These are phyloP conservation scores for Tulasnella sp. DNA, from an alignment of 768 basidiomycete species.

Conservation along the genomic window DNA sequence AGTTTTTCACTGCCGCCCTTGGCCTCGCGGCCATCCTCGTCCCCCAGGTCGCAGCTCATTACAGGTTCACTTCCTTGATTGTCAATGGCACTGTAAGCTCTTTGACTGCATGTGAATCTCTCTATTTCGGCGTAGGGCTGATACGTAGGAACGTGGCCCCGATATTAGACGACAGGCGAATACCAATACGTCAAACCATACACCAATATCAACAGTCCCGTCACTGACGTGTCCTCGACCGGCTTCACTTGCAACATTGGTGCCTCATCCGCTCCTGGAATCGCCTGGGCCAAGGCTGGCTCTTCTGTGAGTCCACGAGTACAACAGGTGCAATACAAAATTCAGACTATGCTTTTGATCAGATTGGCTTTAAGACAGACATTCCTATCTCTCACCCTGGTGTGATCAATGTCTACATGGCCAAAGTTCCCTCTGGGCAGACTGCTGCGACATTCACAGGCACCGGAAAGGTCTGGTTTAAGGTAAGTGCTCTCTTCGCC, in stretches of 20 bases:
- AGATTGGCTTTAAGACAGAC: constrained; percentile 34
- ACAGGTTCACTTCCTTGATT: constrained; percentile 9
- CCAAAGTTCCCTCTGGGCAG: constrained; percentile 5
- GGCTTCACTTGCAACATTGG: constrained; percentile 15
- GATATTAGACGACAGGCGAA: neutral
- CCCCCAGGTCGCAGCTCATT: constrained; percentile 6
- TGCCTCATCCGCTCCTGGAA: neutral
- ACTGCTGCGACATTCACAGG: constrained; percentile 22
- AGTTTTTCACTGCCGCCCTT: neutral
- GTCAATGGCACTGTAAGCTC: constrained; percentile 12
- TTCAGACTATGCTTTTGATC: neutral
- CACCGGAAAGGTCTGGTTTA: constrained; percentile 21
- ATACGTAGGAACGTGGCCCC: no score
- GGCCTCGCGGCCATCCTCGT: neutral
- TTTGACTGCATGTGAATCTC: neutral
- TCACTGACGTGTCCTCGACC: neutral
- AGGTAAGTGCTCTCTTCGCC: neutral
- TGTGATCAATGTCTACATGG: constrained; percentile 17
- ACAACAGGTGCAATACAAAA: no score
- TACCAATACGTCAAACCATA: constrained; percentile 21
- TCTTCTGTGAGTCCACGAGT: neutral
- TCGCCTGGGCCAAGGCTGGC: constrained; percentile 16
- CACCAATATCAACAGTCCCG: constrained; percentile 20
- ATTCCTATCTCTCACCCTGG: constrained; percentile 25
- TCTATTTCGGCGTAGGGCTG: no score